Base-by-base conservation (phyloP, 805 yeast species). In the Candida saitoana region DNA sequence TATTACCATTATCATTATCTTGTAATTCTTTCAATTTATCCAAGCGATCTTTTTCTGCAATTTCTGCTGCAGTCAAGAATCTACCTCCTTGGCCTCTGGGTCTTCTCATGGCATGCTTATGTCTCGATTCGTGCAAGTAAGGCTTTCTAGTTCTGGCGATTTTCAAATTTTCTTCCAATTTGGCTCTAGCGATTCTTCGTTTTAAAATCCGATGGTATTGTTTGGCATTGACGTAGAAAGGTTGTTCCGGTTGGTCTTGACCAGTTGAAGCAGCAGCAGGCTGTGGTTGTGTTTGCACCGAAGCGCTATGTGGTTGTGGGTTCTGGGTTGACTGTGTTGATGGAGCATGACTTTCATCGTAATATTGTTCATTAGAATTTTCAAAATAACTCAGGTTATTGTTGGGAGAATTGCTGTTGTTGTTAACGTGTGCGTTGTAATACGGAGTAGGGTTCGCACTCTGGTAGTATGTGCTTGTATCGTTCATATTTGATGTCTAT, bases 21-120 rank as follows among this genome's bases (percentile, higher is more conserved):
- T 66, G 64, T 44, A 61, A 38, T 41, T 65, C 71, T 39, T 62
- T 59, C 47, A 65, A 54, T 43, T 65, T 67, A 20, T 67, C 73
- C 40, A 62, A 51, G 20, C 70, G 53, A 31, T 68, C 74, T 52
- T 65, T 66, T 43, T 70, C 74, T 3, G 74, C 74, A 36, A 70
- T 69, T 49, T 70, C 76, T 5, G 96, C 96, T 11, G 98, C 96
- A 1, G 99, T 93, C 45, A 93, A 66, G 52, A 93, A 93, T 46
- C 99, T 73, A 5, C 99, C 99, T 24, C 99, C 99, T 67, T 93
- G 98, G 19, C 99, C 99, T 53, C 99, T 79, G 12, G 99, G 98
- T 60, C 99, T 78, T 59, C 98, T 77, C 99, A 93, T 93, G 2
- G 99, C 99, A 62, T 93, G 99, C 60, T 93, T 91, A 62, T 93